A percentile compares a stretch with the other conserved stretches of the same genome.
Evolutionary conservation across 805 yeast genomes (phyloP).

Genomic region (Pichia eremophila): DNA sequence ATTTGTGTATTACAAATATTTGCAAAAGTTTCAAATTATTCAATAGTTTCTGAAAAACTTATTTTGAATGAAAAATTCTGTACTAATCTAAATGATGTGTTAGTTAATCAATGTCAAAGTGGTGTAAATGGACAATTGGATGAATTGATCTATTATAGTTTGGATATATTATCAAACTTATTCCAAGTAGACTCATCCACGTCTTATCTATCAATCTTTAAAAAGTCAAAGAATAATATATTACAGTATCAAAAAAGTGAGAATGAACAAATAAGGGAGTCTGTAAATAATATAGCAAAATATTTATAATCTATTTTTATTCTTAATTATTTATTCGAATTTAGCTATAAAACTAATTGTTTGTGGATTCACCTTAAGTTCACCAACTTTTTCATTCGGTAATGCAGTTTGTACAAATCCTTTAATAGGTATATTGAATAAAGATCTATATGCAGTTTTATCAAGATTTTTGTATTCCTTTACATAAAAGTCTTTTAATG

Average conservation of each 20-base stretch:
- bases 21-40: constrained; percentile 22
- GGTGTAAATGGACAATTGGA: too few relatives aligned
- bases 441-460: constrained; percentile 2
- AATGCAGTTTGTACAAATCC: constrained; percentile 17
- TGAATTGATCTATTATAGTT: constrained; percentile 9
- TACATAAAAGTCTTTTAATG: not conserved
- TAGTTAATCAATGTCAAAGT: constrained; percentile 11
- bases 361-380: constrained; percentile 21
- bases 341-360: constrained; percentile 15
- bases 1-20: constrained; percentile 24
- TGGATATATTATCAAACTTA: not conserved
- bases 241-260: not conserved
- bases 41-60: constrained; percentile 17
- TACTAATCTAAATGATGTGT: constrained; percentile 9
- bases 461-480: constrained; percentile 4
- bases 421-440: constrained; percentile 12
- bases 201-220: too few relatives aligned
- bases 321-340: constrained; percentile 6
- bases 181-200: too few relatives aligned
- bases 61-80: constrained; percentile 14
- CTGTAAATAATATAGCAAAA: not conserved
- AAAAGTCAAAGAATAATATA: too few relatives aligned
- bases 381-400: constrained; percentile 7
- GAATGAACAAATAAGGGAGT: constrained; percentile 1
- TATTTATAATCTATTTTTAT: not conserved